phyloP scores from a whole-genome alignment of 352 stramenopile genomes.

The Phytophthora hybrid region DNA sequence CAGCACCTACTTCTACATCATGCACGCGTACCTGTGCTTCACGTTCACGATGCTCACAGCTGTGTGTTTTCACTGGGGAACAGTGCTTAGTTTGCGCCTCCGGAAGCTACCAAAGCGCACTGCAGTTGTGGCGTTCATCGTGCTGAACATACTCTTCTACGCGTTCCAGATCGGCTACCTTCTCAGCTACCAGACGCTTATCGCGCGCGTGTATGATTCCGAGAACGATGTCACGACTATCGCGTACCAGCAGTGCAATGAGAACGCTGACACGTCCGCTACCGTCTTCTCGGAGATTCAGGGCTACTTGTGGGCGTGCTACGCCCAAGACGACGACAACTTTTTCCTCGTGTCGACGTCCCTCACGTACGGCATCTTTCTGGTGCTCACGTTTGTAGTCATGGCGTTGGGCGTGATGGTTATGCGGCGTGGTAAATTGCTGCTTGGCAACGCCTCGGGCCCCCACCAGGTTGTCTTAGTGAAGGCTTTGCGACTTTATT shows the following conservation, averaged over 20 bases:
- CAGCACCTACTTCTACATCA: slow-evolving; percentile 87
- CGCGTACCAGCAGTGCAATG: slow-evolving; percentile 84
- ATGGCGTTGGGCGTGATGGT: slow-evolving; percentile 89
- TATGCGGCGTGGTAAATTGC: slow-evolving; percentile 81
- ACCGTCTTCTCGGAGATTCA: slow-evolving; percentile 90
- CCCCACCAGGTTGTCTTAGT: slow-evolving; percentile 82
- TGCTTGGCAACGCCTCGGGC: slow-evolving; percentile 75
- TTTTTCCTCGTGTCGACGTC: slow-evolving; percentile 87
- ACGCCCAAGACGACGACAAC: slow-evolving; percentile 69
- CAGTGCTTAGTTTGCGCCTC: slow-evolving; percentile 80
- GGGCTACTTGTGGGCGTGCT: slow-evolving; percentile 85
- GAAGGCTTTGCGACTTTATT: slow-evolving; percentile 88
- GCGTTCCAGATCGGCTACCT: slow-evolving; percentile 77
- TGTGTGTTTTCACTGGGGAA: slow-evolving; percentile 91
- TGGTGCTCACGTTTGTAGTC: slow-evolving; percentile 78
- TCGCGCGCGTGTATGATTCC: slow-evolving; percentile 75
- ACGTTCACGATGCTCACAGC: slow-evolving; percentile 91
- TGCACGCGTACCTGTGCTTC: slow-evolving; percentile 80
- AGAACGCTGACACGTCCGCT: slow-evolving; percentile 54
- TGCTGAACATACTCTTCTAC: slow-evolving; percentile 85
- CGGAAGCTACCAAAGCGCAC: slow-evolving; percentile 79
- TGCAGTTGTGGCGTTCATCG: slow-evolving; percentile 68
- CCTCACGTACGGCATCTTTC: slow-evolving; percentile 81
- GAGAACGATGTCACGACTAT: slow-evolving; percentile 76
- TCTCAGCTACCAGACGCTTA: slow-evolving; percentile 72